Percentiles rank a stretch among this genome's conserved stretches.
Conservation (phyloP, 139 green algal genomes). For the Pseudopediastrum boryanum region DNA sequence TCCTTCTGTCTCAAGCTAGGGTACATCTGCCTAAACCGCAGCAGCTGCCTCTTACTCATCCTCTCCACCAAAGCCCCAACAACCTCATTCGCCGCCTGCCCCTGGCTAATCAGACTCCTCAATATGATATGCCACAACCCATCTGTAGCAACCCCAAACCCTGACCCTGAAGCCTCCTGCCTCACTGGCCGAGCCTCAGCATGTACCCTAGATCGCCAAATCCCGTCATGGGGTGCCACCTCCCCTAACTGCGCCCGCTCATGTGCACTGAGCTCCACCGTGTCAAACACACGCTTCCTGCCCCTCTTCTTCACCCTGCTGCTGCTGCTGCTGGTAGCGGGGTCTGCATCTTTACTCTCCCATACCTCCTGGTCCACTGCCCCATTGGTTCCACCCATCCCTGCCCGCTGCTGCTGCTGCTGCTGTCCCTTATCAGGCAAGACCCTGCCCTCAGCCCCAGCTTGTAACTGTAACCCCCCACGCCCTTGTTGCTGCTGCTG, state of each 20-base stretch:
- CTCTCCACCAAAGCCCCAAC: conserved; percentile 12
- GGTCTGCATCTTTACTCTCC: neutral
- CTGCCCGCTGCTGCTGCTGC: neutral
- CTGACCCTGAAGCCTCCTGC: no score
- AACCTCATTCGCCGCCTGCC: conserved; percentile 1
- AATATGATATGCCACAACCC: conserved; percentile 34
- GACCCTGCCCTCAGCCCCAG: no score
- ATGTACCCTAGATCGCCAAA: no score
- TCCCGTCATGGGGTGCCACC: no score
- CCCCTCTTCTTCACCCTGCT: conserved; percentile 14
- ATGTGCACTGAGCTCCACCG: no score
- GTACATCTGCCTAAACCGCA: conserved; percentile 32
- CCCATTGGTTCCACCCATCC: neutral
- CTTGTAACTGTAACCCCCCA: neutral
- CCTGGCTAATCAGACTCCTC: conserved; percentile 21
- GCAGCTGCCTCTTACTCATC: conserved; percentile 22
- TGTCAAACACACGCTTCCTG: no score
- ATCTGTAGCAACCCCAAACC: no score
- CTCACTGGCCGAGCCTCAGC: no score
- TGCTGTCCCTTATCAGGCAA: neutral
- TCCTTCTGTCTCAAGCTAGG: no score
- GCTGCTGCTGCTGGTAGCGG: neutral
- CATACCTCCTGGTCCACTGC: neutral
- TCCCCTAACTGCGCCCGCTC: no score
- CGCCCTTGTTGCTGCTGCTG: neutral